phyloP scores from a whole-genome alignment of 2,329 filamentous ascomycete genomes.

The Anthostomella pinea region DNA sequence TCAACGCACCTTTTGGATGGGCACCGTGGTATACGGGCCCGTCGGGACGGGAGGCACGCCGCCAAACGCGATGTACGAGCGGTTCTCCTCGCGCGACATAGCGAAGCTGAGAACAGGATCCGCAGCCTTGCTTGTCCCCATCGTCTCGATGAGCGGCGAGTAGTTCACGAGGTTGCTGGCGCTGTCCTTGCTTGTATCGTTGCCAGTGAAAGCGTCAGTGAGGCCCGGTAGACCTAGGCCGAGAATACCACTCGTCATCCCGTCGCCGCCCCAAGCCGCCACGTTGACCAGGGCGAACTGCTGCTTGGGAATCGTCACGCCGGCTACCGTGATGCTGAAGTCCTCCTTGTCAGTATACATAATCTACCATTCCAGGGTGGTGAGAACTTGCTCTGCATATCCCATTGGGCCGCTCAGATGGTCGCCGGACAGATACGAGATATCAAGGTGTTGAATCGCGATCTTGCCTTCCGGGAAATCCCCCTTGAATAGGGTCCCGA shows the following conservation, averaged over 20 bases:
- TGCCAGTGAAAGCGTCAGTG: slow-evolving; percentile 26
- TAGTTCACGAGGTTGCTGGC: slow-evolving; percentile 23
- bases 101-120: slow-evolving; percentile 30
- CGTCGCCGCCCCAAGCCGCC: slow-evolving; percentile 30
- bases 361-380: background rate
- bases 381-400: slow-evolving; percentile 25
- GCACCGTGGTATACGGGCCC: slow-evolving; percentile 25
- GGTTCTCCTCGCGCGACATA: slow-evolving; percentile 30
- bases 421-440: slow-evolving; percentile 27
- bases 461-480: slow-evolving; percentile 30
- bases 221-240: slow-evolving; percentile 31
- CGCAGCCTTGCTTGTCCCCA: slow-evolving; percentile 19
- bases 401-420: slow-evolving; percentile 32
- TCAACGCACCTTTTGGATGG: slow-evolving; percentile 26
- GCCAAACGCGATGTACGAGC: slow-evolving; percentile 33
- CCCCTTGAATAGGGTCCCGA: slow-evolving; percentile 29
- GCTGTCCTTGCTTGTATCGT: slow-evolving; percentile 18
- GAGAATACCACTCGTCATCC: slow-evolving; percentile 32
- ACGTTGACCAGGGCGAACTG: slow-evolving; percentile 31
- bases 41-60: slow-evolving; percentile 31
- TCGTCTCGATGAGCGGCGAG: slow-evolving; percentile 29
- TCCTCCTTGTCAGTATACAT: background rate
- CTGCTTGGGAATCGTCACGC: slow-evolving; percentile 29
- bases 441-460: slow-evolving; percentile 27
- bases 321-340: slow-evolving; percentile 27